Evolutionary conservation across 192 early-diverging fungal genomes (phyloP), one percentile per base, ranked within the genome.

Genomic region (Spinellus fusiger): DNA sequence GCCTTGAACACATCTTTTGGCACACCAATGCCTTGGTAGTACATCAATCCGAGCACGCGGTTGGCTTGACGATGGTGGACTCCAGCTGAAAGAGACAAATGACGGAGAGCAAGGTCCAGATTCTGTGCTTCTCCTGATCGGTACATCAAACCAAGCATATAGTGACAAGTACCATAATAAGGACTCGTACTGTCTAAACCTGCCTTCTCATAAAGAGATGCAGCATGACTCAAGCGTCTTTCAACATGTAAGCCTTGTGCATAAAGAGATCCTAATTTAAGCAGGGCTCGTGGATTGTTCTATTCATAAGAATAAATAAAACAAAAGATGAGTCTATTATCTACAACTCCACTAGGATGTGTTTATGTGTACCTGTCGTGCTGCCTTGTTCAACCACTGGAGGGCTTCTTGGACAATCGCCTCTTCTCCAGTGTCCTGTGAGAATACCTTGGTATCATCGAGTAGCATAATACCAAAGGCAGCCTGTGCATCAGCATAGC

Each of bases 401-500:
- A 44, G 40, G 13, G 40, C 40, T 44, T 44, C 40, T 12, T 44
- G 40, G 40, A 44, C 40, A 44, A 44, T 18, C 4, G 13, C 20
- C 26, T 50, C 49, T 50, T 50, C 26, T 25, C 18, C 49, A 6
- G 10, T 2, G 10, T 29, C n/a, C 33, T 49, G n/a, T 29, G 40
- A 10, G 3, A 20, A 27, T 0, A 44, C 34, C 27, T 64, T 47
- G 2, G 35, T 26, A 33, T 64, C 52, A 35, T 69, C 61, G 16
- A 62, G 16, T 8, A 69, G 40, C 18, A 61, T 27, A 47, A 56
- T 52, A 33, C 58, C 69, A 10, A 71, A 48, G 33, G 57, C 49
- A 1, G 69, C 49, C 20, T 71, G 69, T 28, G 64, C 69, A 38
- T 56, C 59, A 10, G 64, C 47, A 35, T 55, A 65, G 3, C 49